Evolutionary conservation across 192 early-diverging fungal genomes (phyloP).

Genomic region (Podila minutissima): DNA sequence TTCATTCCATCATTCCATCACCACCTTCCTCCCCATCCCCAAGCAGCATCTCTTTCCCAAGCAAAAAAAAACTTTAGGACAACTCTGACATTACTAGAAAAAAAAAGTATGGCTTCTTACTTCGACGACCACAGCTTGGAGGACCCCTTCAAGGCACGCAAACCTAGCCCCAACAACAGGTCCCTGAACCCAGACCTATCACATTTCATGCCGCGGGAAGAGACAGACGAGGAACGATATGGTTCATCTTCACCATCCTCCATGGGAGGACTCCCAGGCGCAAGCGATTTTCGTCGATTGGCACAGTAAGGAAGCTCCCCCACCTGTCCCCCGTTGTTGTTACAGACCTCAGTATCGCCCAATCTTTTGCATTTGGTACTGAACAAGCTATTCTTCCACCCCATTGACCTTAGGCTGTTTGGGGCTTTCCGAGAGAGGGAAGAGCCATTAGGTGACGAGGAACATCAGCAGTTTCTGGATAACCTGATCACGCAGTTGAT

Average conservation of each 20-base stretch:
- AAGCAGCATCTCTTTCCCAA: neutral
- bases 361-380: neutral
- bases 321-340: too few species aligned
- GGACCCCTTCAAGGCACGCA: conserved; percentile 36
- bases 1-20: neutral
- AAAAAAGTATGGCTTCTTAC: conserved; percentile 30
- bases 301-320: conserved; percentile 20
- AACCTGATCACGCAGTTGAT: conserved; percentile 64
- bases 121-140: conserved; percentile 44
- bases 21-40: neutral
- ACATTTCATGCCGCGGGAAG: conserved; percentile 46
- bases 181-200: conserved; percentile 46
- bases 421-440: conserved; percentile 51
- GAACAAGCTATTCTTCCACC: neutral
- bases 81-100: neutral
- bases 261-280: conserved; percentile 8
- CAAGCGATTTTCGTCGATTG: conserved; percentile 29
- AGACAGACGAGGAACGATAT: neutral
- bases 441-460: conserved; percentile 43
- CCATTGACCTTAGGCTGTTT: conserved; percentile 48
- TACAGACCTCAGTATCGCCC: too few species aligned
- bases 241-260: neutral
- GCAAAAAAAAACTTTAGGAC: neutral
- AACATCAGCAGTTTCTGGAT: conserved; percentile 61
- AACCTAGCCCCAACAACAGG: conserved; percentile 2